Conservation (phyloP, 257 asterid species). For the Oldenlandia corymbosa region DNA sequence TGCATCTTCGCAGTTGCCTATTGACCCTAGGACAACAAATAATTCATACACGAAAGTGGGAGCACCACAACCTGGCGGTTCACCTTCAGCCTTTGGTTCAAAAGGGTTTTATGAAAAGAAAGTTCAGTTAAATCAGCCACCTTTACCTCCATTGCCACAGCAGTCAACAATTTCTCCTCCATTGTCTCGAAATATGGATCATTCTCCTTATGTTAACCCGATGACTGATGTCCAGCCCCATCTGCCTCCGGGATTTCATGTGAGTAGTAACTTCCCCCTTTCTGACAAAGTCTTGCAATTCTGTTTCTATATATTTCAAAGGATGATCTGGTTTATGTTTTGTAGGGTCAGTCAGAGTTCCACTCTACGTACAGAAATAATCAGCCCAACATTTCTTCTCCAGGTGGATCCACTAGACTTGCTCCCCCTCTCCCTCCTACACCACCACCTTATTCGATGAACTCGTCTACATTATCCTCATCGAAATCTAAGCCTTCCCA, state of each 20-base stretch:
- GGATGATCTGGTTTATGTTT: constrained; percentile 19
- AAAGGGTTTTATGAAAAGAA: constrained; percentile 70
- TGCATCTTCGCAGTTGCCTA: constrained; percentile 32
- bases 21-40: constrained; percentile 52
- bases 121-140: constrained; percentile 55
- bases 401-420: constrained; percentile 53
- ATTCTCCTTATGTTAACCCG: constrained; percentile 39
- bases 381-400: constrained; percentile 54
- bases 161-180: constrained; percentile 47
- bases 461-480: constrained; percentile 33
- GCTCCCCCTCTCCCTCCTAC: constrained; percentile 86
- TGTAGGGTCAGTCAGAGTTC: constrained; percentile 69
- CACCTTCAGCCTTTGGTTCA: constrained; percentile 32
- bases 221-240: constrained; percentile 43
- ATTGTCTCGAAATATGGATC: constrained; percentile 45
- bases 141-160: constrained; percentile 66
- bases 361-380: constrained; percentile 31
- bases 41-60: constrained; percentile 41
- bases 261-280: constrained; percentile 18
- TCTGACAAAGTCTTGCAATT: background rate
- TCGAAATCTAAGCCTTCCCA: constrained; percentile 45
- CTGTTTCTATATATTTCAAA: background rate
- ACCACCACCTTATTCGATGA: constrained; percentile 68
- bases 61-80: constrained; percentile 31
- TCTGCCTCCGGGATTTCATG: constrained; percentile 52